Base-by-base conservation (phyloP, 139 green algal genomes). In the Yamagishiella unicocca region DNA sequence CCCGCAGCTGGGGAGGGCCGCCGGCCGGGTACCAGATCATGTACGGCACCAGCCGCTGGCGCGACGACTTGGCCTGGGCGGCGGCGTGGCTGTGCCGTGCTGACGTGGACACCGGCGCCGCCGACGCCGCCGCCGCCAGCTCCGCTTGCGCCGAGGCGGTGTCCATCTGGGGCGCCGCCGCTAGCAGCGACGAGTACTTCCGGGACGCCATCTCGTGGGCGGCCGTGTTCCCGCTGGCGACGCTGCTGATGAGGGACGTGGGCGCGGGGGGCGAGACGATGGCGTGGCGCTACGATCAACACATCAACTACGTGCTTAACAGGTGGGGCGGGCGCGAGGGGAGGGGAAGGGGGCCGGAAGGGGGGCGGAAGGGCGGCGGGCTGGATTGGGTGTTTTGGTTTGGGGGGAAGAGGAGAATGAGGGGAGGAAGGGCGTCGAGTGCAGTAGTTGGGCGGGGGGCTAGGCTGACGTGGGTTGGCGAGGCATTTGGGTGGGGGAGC, bases 81-180 rank as follows among this genome's bases (percentile, higher is more conserved):
- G 61, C 62, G 0, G 79, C 79, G 14, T 77, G 61, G 79, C 64
- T 85, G n/a, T 85, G 79, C 78, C 38, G 70, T 17, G 70, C 70
- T 9, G 72, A 19, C 27, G 72, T 80, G 2, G 72, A 80, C 27
- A 78, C 70, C 37, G 66, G 66, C 33, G 66, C 33, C n/a, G 66
- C 66, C 66, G 66, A 35, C n/a, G 45, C 31, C 31, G 37, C 66
- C 31, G 33, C 66, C 66, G 66, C 33, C 33, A 8, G 33, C 66
- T 33, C 33, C 33, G 66, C 66, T 35, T 74, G 66, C 66, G 66
- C 66, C 4, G 66, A 74, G 37, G 66, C 66, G 4, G 66, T 35
- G 66, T 74, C 66, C 2, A 10, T 74, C 33, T 74, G 66, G 66
- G 33, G 9, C 1, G 66, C 2, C 37, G 66, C 66, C 4, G 66